Base-by-base conservation (phyloP, 75 land plant genomes). In the Chamaecyparis obtusa region DNA sequence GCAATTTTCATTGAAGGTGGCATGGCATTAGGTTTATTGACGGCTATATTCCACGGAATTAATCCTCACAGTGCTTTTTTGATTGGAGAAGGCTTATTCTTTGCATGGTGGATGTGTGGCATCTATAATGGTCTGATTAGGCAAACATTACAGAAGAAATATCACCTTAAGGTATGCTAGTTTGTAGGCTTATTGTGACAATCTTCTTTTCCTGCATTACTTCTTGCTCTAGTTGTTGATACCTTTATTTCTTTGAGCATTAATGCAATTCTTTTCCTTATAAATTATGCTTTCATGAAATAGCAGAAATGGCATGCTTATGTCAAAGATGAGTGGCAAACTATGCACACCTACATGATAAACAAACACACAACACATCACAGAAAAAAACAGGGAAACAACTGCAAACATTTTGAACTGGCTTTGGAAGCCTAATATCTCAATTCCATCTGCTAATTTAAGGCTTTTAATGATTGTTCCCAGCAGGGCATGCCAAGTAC, bases 81-180 rank as follows among this genome's bases (percentile, higher is more conserved):
- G 60, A 88, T 97, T 56, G 94, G 93, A 44, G 99, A 97, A 90
- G 95, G 97, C 17, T 78, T 95, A 69, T 56, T 96, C 1, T 97
- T 97, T 88, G 85, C 92, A 35, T 97, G 99, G 99, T 97, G 99
- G 99, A 94, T 97, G 95, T 97, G 96, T 88, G 98, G 97, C 81
- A 95, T 97, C 5, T 97, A 97, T 74, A 95, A 94, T 37, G 97
- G 99, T 64, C 88, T 97, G 36, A 90, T 89, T 41, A 92, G 98
- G 78, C 95, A 96, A 64, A 88, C 90, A 39, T 86, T 97, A 43
- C 99, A 97, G 89, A 95, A 85, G 88, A 97, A 97, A 69, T 97
- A 97, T 88, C 99, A 97, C 90, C 94, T 97, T 41, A 82, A 95
- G 95, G 98, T 96, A 79, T 41, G 19, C 54, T 33, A n/a, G n/a